Conservation (phyloP, 2,329 filamentous ascomycete genomes). For the Xylariaceae sp. region DNA sequence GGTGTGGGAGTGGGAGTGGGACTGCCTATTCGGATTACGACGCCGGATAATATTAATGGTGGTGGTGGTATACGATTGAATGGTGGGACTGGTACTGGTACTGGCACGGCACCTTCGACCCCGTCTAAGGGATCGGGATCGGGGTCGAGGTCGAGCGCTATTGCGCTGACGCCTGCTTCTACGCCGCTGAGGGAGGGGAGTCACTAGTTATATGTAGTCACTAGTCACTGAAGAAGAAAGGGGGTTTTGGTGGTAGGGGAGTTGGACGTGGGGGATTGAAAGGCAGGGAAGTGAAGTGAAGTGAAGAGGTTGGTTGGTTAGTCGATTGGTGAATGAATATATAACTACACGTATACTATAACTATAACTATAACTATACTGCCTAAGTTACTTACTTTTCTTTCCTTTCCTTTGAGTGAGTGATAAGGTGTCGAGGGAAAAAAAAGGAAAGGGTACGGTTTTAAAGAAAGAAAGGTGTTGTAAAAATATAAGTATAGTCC, state of each 20-base stretch:
- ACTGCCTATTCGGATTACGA: slow-evolving; percentile 23
- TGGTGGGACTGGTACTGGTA: too few relatives aligned
- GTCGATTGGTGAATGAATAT: not conserved
- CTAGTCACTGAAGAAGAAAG: not conserved
- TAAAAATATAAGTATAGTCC: too few relatives aligned
- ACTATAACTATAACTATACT: too few relatives aligned
- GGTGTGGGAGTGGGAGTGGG: slow-evolving; percentile 25
- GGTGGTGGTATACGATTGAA: not conserved
- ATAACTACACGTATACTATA: not conserved
- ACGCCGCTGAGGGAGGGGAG: slow-evolving; percentile 17
- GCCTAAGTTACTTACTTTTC: too few relatives aligned
- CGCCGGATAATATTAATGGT: slow-evolving; percentile 12
- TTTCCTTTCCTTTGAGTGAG: too few relatives aligned
- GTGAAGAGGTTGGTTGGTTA: not conserved
- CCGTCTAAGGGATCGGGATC: slow-evolving; percentile 16
- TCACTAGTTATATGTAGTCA: not conserved
- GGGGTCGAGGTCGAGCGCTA: slow-evolving; percentile 9
- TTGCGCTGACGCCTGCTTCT: slow-evolving; percentile 16
- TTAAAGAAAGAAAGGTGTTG: too few relatives aligned
- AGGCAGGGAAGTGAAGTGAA: not conserved
- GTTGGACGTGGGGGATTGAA: not conserved
- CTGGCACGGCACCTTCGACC: slow-evolving; percentile 15
- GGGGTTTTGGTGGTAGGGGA: not conserved
- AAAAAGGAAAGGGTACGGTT: too few relatives aligned
- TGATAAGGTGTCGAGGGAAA: too few relatives aligned